Percentiles rank a stretch among this genome's conserved stretches.
phyloP scores from a whole-genome alignment of 2,329 filamentous ascomycete species.

The Ophiocordyceps camponoti-floridani region DNA sequence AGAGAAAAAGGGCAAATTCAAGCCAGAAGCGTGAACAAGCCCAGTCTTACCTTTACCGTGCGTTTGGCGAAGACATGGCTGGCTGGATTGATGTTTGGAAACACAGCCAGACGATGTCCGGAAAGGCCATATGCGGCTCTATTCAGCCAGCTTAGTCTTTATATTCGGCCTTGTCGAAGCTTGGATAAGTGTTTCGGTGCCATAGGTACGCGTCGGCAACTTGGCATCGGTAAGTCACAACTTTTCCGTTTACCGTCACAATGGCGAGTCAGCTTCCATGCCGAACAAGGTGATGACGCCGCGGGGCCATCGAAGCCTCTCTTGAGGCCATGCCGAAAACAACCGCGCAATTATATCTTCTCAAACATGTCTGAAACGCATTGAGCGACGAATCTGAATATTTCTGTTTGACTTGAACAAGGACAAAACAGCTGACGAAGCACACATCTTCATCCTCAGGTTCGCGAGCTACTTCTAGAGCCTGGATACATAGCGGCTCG shows the following conservation, averaged over 20 bases:
- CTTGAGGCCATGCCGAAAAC: constrained; percentile 33
- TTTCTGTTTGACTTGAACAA: background rate
- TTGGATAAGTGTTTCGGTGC: no score
- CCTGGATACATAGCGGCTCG: background rate
- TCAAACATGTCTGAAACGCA: constrained; percentile 38
- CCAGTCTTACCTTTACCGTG: no score
- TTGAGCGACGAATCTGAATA: background rate
- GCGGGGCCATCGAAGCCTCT: constrained; percentile 31
- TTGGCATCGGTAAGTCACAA: no score
- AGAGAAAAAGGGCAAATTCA: constrained; percentile 45
- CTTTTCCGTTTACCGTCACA: no score
- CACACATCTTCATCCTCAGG: background rate
- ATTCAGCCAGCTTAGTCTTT: no score
- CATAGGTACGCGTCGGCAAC: no score
- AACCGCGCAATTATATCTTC: constrained; percentile 49
- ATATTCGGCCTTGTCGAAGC: no score
- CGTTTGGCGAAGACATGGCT: no score
- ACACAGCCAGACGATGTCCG: no score
- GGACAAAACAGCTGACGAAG: background rate
- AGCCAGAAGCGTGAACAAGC: constrained; percentile 24
- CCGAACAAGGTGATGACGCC: constrained; percentile 27
- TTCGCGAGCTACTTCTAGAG: background rate
- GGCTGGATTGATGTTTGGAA: no score
- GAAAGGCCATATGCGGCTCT: no score
- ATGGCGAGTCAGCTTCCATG: no score